A percentile compares a stretch with the other conserved stretches of the same genome.
phyloP scores from a whole-genome alignment of 2,329 filamentous ascomycete genomes.

The Talaromyces sp. region DNA sequence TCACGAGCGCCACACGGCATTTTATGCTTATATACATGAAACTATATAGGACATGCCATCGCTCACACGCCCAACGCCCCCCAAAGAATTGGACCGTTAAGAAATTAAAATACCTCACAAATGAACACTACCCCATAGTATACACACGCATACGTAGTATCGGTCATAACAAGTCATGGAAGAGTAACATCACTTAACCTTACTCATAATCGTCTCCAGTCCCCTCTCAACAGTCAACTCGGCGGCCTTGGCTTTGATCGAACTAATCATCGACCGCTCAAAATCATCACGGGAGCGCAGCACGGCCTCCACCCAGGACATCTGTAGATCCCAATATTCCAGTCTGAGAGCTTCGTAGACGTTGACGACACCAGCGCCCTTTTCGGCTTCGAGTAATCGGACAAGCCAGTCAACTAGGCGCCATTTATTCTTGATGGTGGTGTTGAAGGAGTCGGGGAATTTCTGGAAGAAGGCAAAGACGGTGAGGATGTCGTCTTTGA shows the following conservation, averaged over 20 bases:
- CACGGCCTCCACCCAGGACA: constrained; percentile 93
- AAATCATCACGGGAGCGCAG: constrained; percentile 86
- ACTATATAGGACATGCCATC: constrained; percentile 1
- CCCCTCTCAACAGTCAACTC: constrained; percentile 77
- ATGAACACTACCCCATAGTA: neutral
- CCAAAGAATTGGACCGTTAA: neutral
- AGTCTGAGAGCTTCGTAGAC: constrained; percentile 81
- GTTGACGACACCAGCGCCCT: constrained; percentile 67
- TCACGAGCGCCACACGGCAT: constrained; percentile 2
- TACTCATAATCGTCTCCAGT: constrained; percentile 89
- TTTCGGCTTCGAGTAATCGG: constrained; percentile 68
- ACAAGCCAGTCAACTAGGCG: constrained; percentile 82
- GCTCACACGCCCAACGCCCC: constrained; percentile 2
- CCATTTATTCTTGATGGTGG: constrained; percentile 85
- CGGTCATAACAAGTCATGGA: neutral
- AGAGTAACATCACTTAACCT: constrained; percentile 66
- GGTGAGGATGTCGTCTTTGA: constrained; percentile 86
- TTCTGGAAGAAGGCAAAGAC: constrained; percentile 84
- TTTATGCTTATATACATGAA: constrained; percentile 13
- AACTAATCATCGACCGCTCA: constrained; percentile 81
- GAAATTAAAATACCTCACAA: neutral
- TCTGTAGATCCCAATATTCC: constrained; percentile 88
- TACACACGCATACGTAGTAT: neutral
- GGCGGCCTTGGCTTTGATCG: constrained; percentile 82
- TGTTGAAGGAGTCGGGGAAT: constrained; percentile 65